Evolutionary conservation across 225 moss, liverwort and hornwort genomes (phyloP).

Genomic region (Straminergon stramineum): DNA sequence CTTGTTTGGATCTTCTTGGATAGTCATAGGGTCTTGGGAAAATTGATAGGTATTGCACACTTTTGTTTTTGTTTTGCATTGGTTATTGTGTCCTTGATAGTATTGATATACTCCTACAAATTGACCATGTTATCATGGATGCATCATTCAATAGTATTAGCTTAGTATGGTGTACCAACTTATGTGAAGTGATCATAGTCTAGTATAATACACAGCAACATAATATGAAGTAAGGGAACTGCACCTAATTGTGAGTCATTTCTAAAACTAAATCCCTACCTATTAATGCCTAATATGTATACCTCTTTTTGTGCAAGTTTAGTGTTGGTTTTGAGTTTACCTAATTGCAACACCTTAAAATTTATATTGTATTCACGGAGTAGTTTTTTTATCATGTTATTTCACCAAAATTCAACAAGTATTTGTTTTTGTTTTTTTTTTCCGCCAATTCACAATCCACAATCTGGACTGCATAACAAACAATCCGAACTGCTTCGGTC

Average conservation of each 20-base stretch:
- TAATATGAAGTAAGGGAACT: neutral
- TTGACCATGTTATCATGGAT: neutral
- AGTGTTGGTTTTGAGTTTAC: neutral
- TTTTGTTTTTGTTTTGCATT: neutral
- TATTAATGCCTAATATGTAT: neutral
- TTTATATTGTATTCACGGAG: neutral
- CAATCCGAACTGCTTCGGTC: neutral
- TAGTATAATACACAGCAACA: neutral
- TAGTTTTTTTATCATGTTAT: too few relatives aligned
- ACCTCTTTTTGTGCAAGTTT: neutral
- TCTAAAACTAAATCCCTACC: neutral
- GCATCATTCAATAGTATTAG: neutral
- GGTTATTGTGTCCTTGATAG: neutral
- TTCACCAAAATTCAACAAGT: neutral
- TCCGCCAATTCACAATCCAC: too few relatives aligned
- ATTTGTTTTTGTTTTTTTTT: fast-evolving
- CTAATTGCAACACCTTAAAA: neutral
- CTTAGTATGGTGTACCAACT: neutral
- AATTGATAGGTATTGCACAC: neutral
- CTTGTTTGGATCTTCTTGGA: neutral
- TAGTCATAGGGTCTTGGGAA: neutral
- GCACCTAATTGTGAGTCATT: neutral
- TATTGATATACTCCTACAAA: too few relatives aligned
- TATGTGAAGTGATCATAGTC: neutral
- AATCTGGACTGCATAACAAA: neutral